Percentiles rank a stretch among this genome's conserved stretches.
Evolutionary conservation across 2,329 filamentous ascomycete genomes (phyloP).

Genomic region (Beauveria brongniartii): DNA sequence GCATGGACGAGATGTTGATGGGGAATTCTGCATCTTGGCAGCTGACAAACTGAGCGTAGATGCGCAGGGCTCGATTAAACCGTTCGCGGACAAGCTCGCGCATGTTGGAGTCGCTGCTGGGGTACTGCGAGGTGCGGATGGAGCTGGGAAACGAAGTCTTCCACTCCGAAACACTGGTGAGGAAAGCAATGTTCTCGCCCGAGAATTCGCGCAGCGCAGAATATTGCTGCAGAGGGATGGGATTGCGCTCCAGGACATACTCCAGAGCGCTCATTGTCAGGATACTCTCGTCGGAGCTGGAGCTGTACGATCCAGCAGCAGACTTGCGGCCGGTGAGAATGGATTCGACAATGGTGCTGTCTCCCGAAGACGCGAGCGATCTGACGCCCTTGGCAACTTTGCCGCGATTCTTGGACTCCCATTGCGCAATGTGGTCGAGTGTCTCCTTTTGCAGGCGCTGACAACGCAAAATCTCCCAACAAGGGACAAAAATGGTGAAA

Average conservation of each 20-base stretch:
- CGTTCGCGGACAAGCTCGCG: constrained; percentile 32
- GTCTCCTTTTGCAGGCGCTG: constrained; percentile 33
- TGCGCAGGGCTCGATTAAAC: constrained; percentile 51
- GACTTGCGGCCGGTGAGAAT: constrained; percentile 24
- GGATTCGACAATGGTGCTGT: constrained; percentile 20
- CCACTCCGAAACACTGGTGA: constrained; percentile 51
- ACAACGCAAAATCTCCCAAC: constrained; percentile 45
- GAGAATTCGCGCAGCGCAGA: constrained; percentile 60
- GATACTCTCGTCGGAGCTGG: constrained; percentile 31
- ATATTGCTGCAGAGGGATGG: constrained; percentile 53
- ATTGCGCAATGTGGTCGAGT: constrained; percentile 34
- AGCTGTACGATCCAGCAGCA: constrained; percentile 20
- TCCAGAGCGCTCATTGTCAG: constrained; percentile 56
- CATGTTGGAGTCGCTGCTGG: constrained; percentile 9
- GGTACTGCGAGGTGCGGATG: constrained; percentile 11
- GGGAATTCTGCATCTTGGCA: constrained; percentile 53
- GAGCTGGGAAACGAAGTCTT: constrained; percentile 30
- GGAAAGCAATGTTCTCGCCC: constrained; percentile 62
- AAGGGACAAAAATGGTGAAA: constrained; percentile 54
- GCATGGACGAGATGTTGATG: constrained; percentile 52
- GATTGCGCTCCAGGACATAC: constrained; percentile 50
- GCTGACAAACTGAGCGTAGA: constrained; percentile 55
- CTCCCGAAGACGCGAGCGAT: constrained; percentile 13
- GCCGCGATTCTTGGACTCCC: constrained; percentile 31
- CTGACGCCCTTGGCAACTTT: constrained; percentile 14